Evolutionary conservation across 805 yeast species (phyloP).

Genomic region (Wickerhamiella parazyma): DNA sequence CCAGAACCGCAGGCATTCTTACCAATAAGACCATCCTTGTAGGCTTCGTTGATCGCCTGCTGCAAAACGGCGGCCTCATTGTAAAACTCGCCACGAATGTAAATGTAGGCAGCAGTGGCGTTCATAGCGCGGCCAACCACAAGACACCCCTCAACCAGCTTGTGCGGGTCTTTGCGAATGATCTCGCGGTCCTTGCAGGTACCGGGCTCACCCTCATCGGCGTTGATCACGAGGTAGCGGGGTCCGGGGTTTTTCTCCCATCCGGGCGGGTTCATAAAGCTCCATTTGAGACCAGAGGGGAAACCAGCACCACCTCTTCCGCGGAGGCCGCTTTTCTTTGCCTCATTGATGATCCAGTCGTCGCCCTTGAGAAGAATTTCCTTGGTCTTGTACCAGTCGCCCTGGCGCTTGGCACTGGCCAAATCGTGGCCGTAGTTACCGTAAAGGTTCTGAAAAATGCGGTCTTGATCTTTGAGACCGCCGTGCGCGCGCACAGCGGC

Average conservation of each 20-base stretch:
- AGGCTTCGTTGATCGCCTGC: conserved; percentile 77
- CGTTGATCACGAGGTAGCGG: conserved; percentile 75
- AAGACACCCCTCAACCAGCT: conserved; percentile 82
- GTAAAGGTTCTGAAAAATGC: conserved; percentile 77
- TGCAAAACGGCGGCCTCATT: conserved; percentile 65
- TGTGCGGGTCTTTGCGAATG: conserved; percentile 83
- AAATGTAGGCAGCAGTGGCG: conserved; percentile 84
- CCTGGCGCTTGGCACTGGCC: conserved; percentile 61
- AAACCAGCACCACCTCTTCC: conserved; percentile 94
- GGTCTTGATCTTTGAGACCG: conserved; percentile 67
- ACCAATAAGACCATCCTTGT: conserved; percentile 65
- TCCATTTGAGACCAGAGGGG: conserved; percentile 85
- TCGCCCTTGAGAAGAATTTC: conserved; percentile 74
- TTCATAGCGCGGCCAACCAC: conserved; percentile 86
- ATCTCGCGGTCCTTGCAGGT: conserved; percentile 89
- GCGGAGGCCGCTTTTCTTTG: conserved; percentile 70
- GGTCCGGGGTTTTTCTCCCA: conserved; percentile 90
- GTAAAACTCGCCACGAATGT: conserved; percentile 83
- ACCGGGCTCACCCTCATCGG: conserved; percentile 93
- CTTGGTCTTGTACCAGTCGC: conserved; percentile 87
- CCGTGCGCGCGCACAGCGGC: conserved; percentile 33
- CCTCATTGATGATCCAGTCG: conserved; percentile 79
- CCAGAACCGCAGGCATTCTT: conserved; percentile 82
- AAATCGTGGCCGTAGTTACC: conserved; percentile 63
- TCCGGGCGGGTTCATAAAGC: conserved; percentile 90